Conservation (phyloP, 176 grass and related monocot species). For the Ensete ventricosum region DNA sequence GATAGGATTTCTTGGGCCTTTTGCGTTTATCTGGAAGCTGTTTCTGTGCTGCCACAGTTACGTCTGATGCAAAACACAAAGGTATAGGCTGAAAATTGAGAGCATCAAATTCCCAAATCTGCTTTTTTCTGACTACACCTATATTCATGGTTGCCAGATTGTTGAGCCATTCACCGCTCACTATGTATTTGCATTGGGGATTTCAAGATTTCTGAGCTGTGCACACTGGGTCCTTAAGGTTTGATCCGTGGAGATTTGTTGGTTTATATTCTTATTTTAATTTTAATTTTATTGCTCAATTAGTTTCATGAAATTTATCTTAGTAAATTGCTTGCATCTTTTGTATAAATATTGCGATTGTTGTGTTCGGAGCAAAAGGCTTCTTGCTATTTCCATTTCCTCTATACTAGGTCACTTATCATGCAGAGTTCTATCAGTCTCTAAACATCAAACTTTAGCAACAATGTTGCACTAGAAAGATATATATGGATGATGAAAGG, state of each 20-base stretch:
- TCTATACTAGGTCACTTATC: too few species aligned
- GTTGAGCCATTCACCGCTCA: conserved; percentile 23
- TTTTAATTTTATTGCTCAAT: too few species aligned
- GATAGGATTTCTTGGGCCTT: conserved; percentile 20
- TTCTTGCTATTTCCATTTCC: too few species aligned
- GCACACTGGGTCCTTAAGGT: conserved; percentile 14
- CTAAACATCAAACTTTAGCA: too few species aligned
- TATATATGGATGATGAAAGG: too few species aligned
- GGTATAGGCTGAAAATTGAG: not conserved
- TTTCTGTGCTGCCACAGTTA: conserved; percentile 20
- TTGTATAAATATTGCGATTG: too few species aligned
- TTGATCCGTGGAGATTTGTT: not conserved
- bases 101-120: not conserved
- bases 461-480: too few species aligned
- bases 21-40: conserved; percentile 20
- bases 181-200: conserved; percentile 21
- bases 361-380: too few species aligned
- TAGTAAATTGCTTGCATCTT: too few species aligned
- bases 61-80: conserved; percentile 19
- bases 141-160: not conserved
- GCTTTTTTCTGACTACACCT: not conserved
- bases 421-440: too few species aligned
- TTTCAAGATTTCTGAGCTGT: conserved; percentile 20
- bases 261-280: too few species aligned
- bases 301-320: too few species aligned